Evolutionary conservation across 257 asterid genomes (phyloP), one percentile per base, ranked within the genome.

Genomic region (Gynochthodes officinalis): DNA sequence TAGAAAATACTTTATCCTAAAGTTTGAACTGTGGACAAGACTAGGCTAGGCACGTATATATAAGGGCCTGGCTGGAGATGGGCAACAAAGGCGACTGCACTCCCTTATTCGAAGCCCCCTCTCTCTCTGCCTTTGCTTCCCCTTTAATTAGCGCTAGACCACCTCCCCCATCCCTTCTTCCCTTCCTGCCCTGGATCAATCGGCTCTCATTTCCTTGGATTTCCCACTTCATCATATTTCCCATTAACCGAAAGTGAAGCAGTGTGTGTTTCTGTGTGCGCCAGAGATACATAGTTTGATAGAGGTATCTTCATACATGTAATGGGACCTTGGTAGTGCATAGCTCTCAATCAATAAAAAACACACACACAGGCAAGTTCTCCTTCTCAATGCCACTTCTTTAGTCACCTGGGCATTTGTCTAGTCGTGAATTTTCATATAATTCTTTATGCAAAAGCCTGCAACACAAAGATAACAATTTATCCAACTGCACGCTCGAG

Each of bases 401-500:
- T 37, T 37, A 37, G 42, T 37, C 42, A 37, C 7, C 42, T 37
- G 42, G 42, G n/a, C 50, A 7, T 11, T 13, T 46, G 6, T 46
- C 13, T 46, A 13, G 50, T 46, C 11, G 5, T 4, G 5, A 46
- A 4, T 3, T 57, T 57, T 73, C 62, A 58, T 39, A 48, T 59
- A 37, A 39, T 66, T 71, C 53, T 43, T 3, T n/a, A 42, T 11
- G 37, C 40, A 58, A 75, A 80, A 80, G 72, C 72, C 76, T 80
- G 84, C 70, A 71, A 30, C 59, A 43, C 43, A 60, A 66, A 58
- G 65, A 28, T 9, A n/a, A 37, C 28, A 67, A 60, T 76, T 55
- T 72, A 7, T 35, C 52, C 62, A 59, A 72, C 69, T 76, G 84
- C 84, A 80, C 77, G 84, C 84, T 79, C 9, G 49, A 43, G 30